These are phyloP conservation scores for Peniophora sp. DNA, from an alignment of 1,284 basidiomycete species.

Conservation along the genomic window DNA sequence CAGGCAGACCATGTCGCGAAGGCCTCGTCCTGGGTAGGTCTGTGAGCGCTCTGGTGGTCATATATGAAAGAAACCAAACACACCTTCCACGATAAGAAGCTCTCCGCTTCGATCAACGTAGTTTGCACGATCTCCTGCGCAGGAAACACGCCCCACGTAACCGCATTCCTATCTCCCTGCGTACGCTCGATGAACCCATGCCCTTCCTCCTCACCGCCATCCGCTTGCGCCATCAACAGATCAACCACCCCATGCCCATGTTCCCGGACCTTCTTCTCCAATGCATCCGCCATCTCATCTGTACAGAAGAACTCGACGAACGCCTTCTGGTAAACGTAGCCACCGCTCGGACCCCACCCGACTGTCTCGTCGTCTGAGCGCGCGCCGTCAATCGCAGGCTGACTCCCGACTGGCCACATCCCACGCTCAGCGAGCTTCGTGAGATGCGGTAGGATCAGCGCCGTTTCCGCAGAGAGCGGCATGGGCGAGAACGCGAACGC, in stretches of 20 bases:
- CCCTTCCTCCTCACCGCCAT: neutral
- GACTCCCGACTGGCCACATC: constrained; percentile 97
- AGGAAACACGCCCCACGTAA: constrained; percentile 99
- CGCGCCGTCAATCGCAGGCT: constrained; percentile 86
- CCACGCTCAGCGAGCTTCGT: constrained; percentile 68
- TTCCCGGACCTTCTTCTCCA: constrained; percentile 53
- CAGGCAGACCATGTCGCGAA: constrained; percentile 96
- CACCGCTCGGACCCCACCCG: constrained; percentile 89
- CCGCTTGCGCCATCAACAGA: constrained; percentile 4
- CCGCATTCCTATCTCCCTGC: constrained; percentile 82
- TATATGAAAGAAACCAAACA: constrained; percentile 9
- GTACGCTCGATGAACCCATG: constrained; percentile 22
- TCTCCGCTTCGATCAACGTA: constrained; percentile 92
- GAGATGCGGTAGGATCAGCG: constrained; percentile 74
- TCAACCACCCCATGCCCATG: constrained; percentile 64
- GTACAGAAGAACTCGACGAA: constrained; percentile 96
- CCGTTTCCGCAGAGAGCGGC: constrained; percentile 82
- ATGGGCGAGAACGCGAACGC: constrained; percentile 88
- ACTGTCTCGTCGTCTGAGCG: constrained; percentile 69
- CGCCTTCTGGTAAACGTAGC: constrained; percentile 95
- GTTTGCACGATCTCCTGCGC: constrained; percentile 94
- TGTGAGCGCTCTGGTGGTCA: neutral
- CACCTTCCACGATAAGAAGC: constrained; percentile 92
- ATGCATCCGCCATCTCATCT: constrained; percentile 49
- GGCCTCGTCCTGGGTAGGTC: constrained; percentile 73